Evolutionary conservation across 352 stramenopile species (phyloP), one percentile per base, ranked within the genome.

Genomic region (Phytopythium sindhum): DNA sequence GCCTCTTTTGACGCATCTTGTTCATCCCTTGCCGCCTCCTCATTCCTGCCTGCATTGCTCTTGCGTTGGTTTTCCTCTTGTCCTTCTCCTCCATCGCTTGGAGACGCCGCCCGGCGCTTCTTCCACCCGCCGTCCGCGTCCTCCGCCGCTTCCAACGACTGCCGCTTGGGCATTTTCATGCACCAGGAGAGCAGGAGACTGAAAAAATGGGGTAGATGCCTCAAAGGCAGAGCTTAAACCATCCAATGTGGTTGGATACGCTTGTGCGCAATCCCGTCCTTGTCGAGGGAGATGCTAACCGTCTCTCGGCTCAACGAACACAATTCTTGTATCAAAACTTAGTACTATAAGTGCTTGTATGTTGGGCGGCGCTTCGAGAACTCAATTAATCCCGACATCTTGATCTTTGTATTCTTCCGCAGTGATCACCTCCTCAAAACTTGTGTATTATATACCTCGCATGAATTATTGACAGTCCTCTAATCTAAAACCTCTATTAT

Each of bases 281-380:
- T 96, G 88, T 94, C 88, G 87, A 96, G 88, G 88, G 86, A 96
- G 88, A 96, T 96, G 88, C 88, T 96, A 96, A 96, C 86, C 85
- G 73, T 96, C 88, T 96, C 88, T 96, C 88, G 88, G 86, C 82
- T 96, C 88, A 96, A 95, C 88, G 86, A 94, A 96, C 88, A 96
- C 88, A 66, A 64, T 47, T n/a, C 0, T 39, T 0, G 0, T 1
- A 3, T 1, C 0, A 5, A 0, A 60, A 61, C 1, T 21, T 3
- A 8, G 42, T 39, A 11, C 11, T 70, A 74, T 72, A 63, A 28
- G 12, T 75, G 50, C 39, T 68, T 61, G 52, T 8, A 61, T 28
- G 0, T 67, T 81, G 55, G 64, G 28, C 44, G 0, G 0, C 24
- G 50, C 67, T 75, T 89, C 81, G 60, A 91, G 59, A 75, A 68